phyloP scores from a whole-genome alignment of 2,329 filamentous ascomycete species.

The Pseudogymnoascus sp. region DNA sequence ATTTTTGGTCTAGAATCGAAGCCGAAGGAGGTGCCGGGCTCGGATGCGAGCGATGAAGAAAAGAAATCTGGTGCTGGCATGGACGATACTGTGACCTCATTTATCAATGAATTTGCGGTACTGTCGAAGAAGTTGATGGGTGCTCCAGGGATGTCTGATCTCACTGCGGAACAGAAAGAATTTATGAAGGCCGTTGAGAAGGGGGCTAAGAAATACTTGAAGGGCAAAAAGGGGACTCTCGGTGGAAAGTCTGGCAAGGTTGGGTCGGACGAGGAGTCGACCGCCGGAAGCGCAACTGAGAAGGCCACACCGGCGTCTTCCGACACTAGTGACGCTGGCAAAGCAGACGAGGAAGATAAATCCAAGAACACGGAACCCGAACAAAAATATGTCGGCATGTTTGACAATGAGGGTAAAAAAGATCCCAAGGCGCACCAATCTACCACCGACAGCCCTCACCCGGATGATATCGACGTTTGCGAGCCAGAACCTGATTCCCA shows the following conservation, averaged over 20 bases:
- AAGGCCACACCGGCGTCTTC: conserved; percentile 19
- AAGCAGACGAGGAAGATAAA: conserved; percentile 13
- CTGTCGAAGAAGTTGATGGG: conserved; percentile 39
- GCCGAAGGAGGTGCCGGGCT: background rate
- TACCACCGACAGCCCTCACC: conserved; percentile 21
- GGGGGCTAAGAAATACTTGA: conserved; percentile 46
- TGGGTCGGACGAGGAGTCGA: conserved; percentile 10
- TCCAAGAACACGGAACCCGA: conserved; percentile 7
- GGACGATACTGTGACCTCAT: conserved; percentile 29
- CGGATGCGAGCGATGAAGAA: conserved; percentile 15
- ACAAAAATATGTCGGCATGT: conserved; percentile 18
- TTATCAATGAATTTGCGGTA: conserved; percentile 34
- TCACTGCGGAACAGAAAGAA: conserved; percentile 35
- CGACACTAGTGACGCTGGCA: conserved; percentile 18
- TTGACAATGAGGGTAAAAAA: conserved; percentile 17
- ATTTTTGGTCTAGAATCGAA: conserved; percentile 45
- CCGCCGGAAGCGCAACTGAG: conserved; percentile 14
- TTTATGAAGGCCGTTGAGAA: conserved; percentile 44
- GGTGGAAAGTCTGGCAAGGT: conserved; percentile 15
- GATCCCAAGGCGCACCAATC: background rate
- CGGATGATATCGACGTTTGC: conserved; percentile 30
- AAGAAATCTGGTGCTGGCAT: background rate
- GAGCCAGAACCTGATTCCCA: conserved; percentile 19
- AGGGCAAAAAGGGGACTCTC: conserved; percentile 16
- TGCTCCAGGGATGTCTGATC: conserved; percentile 32